Conservation (phyloP, 306 rosid species). For the Prunus mume region DNA sequence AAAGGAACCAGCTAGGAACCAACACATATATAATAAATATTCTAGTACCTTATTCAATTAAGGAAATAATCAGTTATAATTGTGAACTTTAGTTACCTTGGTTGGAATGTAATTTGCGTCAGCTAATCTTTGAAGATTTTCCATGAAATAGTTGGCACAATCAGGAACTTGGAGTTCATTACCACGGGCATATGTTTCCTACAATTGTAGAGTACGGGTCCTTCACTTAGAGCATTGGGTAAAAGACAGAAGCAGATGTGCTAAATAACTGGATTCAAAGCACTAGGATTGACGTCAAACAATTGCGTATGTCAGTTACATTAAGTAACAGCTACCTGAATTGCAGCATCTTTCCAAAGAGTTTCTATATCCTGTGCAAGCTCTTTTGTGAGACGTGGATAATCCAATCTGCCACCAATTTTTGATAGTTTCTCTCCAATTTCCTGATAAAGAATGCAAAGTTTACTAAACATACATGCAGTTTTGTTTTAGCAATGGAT, state of each 20-base stretch:
- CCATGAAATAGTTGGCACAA: slow-evolving; percentile 90
- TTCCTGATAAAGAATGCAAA: slow-evolving; percentile 45
- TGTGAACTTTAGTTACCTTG: slow-evolving; percentile 51
- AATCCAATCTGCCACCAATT: slow-evolving; percentile 81
- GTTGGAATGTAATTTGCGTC: slow-evolving; percentile 84
- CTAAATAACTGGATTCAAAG: slow-evolving; percentile 8
- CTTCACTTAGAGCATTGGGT: background rate
- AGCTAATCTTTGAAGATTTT: slow-evolving; percentile 77
- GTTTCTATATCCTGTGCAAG: slow-evolving; percentile 79
- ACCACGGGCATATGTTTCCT: slow-evolving; percentile 93
- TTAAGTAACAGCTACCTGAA: slow-evolving; percentile 65
- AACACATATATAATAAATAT: background rate
- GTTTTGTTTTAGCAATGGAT: background rate
- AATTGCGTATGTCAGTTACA: slow-evolving; percentile 23
- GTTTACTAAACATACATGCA: slow-evolving; percentile 9
- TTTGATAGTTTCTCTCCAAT: slow-evolving; percentile 83
- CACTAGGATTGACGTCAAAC: slow-evolving; percentile 1
- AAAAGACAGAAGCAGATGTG: background rate
- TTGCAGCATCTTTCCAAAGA: slow-evolving; percentile 83
- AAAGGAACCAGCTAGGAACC: background rate
- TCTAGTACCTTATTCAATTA: background rate
- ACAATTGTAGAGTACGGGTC: slow-evolving; percentile 22
- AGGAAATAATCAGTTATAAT: background rate
- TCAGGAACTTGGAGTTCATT: slow-evolving; percentile 98
- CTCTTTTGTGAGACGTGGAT: slow-evolving; percentile 77